Percentiles rank a stretch among this genome's conserved stretches.
phyloP scores from a whole-genome alignment of 2,329 filamentous ascomycete genomes.

The Claviceps sp. region DNA sequence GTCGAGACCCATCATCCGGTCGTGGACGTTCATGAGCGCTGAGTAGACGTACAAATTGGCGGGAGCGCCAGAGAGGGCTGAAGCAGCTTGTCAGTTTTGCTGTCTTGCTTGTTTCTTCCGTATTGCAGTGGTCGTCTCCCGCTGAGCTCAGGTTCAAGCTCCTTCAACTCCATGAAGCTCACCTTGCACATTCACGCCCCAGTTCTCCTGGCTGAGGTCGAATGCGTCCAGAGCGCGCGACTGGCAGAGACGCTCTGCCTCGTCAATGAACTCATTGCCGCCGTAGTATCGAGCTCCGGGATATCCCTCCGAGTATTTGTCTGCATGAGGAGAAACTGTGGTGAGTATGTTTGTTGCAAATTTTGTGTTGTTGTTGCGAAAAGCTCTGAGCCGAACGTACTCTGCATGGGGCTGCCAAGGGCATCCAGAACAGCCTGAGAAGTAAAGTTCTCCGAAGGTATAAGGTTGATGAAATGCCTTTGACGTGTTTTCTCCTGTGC shows the following conservation, averaged over 20 bases:
- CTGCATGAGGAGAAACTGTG: conserved; percentile 23
- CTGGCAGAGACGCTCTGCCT: conserved; percentile 81
- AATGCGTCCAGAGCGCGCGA: conserved; percentile 80
- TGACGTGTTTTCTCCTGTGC: conserved; percentile 85
- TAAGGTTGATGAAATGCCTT: conserved; percentile 97
- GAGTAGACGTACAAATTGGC: conserved; percentile 91
- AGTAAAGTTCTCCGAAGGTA: conserved; percentile 91
- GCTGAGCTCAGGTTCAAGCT: not conserved
- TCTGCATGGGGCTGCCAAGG: conserved; percentile 89
- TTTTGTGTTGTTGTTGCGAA: not conserved
- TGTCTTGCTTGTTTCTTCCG: not conserved
- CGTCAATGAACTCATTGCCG: conserved; percentile 91
- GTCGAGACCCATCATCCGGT: conserved; percentile 92
- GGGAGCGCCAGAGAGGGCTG: conserved; percentile 62
- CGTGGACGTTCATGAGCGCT: conserved; percentile 81
- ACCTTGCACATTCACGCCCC: conserved; percentile 96
- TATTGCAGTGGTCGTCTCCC: not conserved
- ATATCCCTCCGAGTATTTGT: conserved; percentile 98
- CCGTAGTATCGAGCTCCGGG: conserved; percentile 94
- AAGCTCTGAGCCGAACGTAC: conserved; percentile 30
- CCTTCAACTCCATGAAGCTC: conserved; percentile 17
- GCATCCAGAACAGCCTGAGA: conserved; percentile 87
- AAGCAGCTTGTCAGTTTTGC: not conserved
- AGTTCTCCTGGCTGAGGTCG: conserved; percentile 68
- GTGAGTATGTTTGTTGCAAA: not conserved